Percentiles rank a stretch among this genome's conserved stretches.
Evolutionary conservation across 2,329 filamentous ascomycete species (phyloP).

Genomic region (Fusarium sp.): DNA sequence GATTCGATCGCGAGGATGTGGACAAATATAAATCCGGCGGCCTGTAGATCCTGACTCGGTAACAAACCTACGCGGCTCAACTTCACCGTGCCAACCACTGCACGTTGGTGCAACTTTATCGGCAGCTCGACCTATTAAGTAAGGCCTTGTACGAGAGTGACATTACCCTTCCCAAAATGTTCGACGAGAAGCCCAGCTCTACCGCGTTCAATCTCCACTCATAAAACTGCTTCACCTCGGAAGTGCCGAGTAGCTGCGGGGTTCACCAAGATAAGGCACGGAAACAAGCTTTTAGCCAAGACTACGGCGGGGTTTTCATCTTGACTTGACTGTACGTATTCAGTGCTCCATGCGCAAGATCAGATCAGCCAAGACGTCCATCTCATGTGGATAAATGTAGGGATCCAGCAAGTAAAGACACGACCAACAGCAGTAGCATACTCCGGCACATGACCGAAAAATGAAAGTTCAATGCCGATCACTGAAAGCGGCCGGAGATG

Average conservation of each 20-base stretch:
- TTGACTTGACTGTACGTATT: not conserved
- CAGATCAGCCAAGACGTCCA: not conserved
- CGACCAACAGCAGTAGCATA: not conserved
- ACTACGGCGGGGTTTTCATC: too few species aligned
- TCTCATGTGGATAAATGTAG: not conserved
- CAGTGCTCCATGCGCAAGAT: not conserved
- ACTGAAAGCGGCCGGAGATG: too few species aligned
- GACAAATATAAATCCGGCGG: not conserved
- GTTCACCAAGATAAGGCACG: too few species aligned
- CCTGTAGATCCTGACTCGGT: not conserved
- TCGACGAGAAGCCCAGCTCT: too few species aligned
- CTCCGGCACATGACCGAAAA: not conserved
- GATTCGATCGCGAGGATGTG: not conserved
- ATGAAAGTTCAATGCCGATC: not conserved
- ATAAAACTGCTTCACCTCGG: not conserved
- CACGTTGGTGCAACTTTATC: not conserved
- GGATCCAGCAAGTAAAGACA: not conserved
- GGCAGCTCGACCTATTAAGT: not conserved
- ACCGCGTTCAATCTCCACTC: not conserved
- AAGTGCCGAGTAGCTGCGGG: too few species aligned
- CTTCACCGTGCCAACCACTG: not conserved
- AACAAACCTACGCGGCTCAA: not conserved
- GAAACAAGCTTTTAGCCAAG: too few species aligned
- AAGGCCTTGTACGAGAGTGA: too few species aligned
- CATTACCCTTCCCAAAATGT: too few species aligned